phyloP scores from a whole-genome alignment of 768 basidiomycete genomes.

The Mycena vitilis region DNA sequence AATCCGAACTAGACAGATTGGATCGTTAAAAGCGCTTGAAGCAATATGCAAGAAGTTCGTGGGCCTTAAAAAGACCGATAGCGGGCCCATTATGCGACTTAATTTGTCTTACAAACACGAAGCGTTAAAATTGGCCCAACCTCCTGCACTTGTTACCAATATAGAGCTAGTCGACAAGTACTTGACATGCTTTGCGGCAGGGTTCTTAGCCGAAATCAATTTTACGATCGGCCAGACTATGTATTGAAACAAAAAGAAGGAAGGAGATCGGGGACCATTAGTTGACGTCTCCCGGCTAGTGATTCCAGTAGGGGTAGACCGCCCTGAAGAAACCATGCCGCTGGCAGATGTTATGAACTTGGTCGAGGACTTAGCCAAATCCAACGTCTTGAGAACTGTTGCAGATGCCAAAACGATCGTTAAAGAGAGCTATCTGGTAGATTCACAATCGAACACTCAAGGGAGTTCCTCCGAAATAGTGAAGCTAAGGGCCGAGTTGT shows the following conservation, averaged over 20 bases:
- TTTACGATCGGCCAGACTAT: background rate
- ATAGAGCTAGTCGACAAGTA: background rate
- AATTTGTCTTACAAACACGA: background rate
- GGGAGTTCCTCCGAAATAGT: background rate
- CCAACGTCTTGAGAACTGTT: background rate
- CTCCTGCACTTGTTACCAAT: background rate
- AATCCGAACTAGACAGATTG: background rate
- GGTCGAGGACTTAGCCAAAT: background rate
- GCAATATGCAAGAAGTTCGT: background rate
- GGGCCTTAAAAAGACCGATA: background rate
- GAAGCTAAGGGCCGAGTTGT: background rate
- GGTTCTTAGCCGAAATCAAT: background rate
- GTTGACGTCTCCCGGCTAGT: background rate
- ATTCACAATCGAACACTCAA: too few species aligned
- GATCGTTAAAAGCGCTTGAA: background rate
- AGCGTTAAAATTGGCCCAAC: background rate
- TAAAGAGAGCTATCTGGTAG: background rate
- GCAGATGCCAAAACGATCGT: background rate
- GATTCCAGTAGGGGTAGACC: background rate
- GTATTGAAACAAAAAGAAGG: background rate
- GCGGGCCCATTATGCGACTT: background rate
- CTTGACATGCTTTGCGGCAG: background rate
- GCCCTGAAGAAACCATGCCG: background rate
- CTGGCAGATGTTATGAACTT: background rate
- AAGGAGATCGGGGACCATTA: background rate